Evolutionary conservation across 768 basidiomycete species (phyloP).

Genomic region (Fomitopsis pulvina): DNA sequence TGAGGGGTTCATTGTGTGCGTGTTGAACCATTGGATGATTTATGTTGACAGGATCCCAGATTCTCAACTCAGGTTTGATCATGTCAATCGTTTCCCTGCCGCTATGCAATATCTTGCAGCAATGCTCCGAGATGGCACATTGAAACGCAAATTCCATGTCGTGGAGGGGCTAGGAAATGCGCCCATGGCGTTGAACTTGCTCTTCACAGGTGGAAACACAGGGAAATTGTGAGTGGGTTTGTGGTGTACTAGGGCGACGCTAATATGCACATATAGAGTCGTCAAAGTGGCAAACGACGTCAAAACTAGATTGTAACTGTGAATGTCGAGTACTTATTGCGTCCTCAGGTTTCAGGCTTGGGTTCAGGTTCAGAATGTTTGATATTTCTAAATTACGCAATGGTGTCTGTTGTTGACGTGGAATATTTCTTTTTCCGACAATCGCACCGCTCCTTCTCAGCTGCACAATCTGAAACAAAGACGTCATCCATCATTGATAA

Average conservation of each 20-base stretch:
- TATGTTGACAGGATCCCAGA: neutral
- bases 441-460: too few relatives aligned
- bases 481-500: too few relatives aligned
- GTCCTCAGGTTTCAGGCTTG: too few relatives aligned
- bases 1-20: slow-evolving; percentile 79
- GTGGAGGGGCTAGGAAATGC: slow-evolving; percentile 72
- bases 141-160: slow-evolving; percentile 77
- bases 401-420: too few relatives aligned
- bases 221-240: slow-evolving; percentile 55
- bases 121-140: slow-evolving; percentile 57
- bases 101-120: slow-evolving; percentile 52
- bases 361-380: too few relatives aligned
- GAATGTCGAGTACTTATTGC: neutral
- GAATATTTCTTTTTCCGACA: too few relatives aligned
- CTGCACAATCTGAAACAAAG: too few relatives aligned
- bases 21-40: slow-evolving; percentile 1
- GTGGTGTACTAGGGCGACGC: too few relatives aligned
- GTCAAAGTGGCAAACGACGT: neutral
- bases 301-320: neutral
- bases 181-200: slow-evolving; percentile 58
- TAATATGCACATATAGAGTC: neutral
- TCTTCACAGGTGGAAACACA: slow-evolving; percentile 72
- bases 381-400: too few relatives aligned
- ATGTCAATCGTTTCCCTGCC: slow-evolving; percentile 47
- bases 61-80: slow-evolving; percentile 80